Conservation (phyloP, 139 green algal species). For the Astrephomene gubernaculifera region DNA sequence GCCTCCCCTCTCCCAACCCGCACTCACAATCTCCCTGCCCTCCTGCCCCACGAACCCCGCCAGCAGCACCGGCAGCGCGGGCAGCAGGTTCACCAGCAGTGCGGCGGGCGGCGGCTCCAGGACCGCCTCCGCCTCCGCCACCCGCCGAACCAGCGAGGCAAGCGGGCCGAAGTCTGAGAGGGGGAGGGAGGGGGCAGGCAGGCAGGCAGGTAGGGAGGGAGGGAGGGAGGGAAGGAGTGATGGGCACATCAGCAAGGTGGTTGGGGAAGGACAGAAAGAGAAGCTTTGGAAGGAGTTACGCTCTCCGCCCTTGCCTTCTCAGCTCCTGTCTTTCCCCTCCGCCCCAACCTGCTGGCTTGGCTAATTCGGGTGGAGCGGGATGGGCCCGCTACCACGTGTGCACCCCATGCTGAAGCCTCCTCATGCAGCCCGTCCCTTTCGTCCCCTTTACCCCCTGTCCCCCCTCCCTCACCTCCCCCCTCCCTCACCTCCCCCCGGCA, state of each 20-base stretch:
- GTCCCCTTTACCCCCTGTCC: neutral
- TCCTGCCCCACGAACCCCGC: conserved; percentile 55
- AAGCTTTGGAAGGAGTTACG: too few species aligned
- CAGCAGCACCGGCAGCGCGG: conserved; percentile 52
- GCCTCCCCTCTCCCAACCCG: too few species aligned
- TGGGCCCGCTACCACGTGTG: too few species aligned
- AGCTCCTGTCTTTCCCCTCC: too few species aligned
- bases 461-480: neutral
- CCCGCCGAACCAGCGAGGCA: neutral
- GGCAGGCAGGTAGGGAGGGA: too few species aligned
- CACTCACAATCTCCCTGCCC: conserved; percentile 54
- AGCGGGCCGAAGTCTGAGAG: conserved; percentile 6
- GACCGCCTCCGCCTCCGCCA: conserved; percentile 34
- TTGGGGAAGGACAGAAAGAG: too few species aligned
- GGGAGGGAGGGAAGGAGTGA: too few species aligned
- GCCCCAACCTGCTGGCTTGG: too few species aligned
- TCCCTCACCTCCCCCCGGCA: conserved; percentile 26
- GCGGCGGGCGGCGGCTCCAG: conserved; percentile 21
- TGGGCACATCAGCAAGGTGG: too few species aligned
- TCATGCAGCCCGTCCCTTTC: neutral
- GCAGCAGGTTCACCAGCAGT: conserved; percentile 44
- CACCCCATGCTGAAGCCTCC: neutral
- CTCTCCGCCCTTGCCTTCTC: too few species aligned
- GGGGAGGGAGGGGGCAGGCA: neutral
- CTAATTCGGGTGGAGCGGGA: too few species aligned